Conservation (phyloP, 2,329 filamentous ascomycete genomes). For the Fusarium sp. region DNA sequence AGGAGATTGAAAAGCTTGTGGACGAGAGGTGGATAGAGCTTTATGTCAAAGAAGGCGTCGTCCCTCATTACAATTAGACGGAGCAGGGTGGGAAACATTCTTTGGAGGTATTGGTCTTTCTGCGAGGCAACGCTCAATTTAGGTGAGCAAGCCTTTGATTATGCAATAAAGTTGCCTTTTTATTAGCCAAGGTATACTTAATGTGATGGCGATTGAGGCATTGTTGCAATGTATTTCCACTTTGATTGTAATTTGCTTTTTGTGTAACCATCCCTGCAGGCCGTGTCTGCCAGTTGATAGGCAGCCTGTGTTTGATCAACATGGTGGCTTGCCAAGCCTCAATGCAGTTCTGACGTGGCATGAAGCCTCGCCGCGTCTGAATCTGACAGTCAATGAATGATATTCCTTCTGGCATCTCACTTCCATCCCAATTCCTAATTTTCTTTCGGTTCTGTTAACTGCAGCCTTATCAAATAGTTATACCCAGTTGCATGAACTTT, state of each 20-base stretch:
- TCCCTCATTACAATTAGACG: neutral
- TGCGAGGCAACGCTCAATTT: neutral
- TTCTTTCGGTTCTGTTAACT: accelerated
- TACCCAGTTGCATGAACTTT: too few relatives aligned
- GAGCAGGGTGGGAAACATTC: neutral
- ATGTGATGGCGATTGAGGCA: too few relatives aligned
- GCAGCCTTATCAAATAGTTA: accelerated
- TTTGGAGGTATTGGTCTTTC: neutral
- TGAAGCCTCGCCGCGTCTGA: neutral
- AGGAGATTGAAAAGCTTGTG: neutral
- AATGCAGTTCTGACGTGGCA: neutral
- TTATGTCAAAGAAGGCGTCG: neutral
- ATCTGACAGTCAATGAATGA: too few relatives aligned
- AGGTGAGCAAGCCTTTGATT: neutral
- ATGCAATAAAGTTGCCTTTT: neutral
- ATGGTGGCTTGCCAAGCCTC: neutral
- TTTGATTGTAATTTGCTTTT: neutral
- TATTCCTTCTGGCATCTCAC: accelerated
- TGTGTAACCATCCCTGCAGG: accelerated
- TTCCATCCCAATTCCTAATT: accelerated
- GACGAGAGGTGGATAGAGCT: neutral
- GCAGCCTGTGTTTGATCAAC: neutral
- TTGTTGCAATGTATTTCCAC: neutral
- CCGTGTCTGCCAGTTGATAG: neutral
- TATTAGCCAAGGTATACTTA: neutral